Conservation (phyloP, 805 yeast species). For the Saturnispora mendoncae region DNA sequence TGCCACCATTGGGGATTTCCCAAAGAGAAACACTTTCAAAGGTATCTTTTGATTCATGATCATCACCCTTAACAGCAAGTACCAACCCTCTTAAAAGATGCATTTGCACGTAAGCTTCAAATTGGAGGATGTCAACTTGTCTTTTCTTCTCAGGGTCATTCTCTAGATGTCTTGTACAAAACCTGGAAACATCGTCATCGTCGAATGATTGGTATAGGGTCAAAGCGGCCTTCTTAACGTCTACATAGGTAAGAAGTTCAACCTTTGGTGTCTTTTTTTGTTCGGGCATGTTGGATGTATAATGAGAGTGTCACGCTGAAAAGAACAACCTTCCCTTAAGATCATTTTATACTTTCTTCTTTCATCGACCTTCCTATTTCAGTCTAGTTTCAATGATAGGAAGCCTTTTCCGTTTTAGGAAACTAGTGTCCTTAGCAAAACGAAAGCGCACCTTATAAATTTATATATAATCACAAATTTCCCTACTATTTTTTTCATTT, state of each 20-base stretch:
- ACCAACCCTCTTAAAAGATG: constrained; percentile 43
- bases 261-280: constrained; percentile 14
- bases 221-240: constrained; percentile 29
- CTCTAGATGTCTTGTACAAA: constrained; percentile 27
- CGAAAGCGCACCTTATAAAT: too few relatives aligned
- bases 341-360: constrained; percentile 4
- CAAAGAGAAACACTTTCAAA: constrained; percentile 51
- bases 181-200: constrained; percentile 28
- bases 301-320: too few relatives aligned
- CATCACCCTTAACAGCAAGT: constrained; percentile 40
- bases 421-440: too few relatives aligned
- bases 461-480: too few relatives aligned
- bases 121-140: constrained; percentile 34
- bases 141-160: constrained; percentile 25
- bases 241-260: constrained; percentile 24
- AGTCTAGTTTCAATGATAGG: not conserved
- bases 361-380: not conserved
- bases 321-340: too few relatives aligned
- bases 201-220: constrained; percentile 30
- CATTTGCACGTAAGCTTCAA: constrained; percentile 43
- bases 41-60: constrained; percentile 22
- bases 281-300: too few relatives aligned
- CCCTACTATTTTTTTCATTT: too few relatives aligned
- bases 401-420: too few relatives aligned
- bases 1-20: constrained; percentile 39